Conservation (phyloP, 495 filamentous ascomycete genomes). For the Talaromyces liani region DNA sequence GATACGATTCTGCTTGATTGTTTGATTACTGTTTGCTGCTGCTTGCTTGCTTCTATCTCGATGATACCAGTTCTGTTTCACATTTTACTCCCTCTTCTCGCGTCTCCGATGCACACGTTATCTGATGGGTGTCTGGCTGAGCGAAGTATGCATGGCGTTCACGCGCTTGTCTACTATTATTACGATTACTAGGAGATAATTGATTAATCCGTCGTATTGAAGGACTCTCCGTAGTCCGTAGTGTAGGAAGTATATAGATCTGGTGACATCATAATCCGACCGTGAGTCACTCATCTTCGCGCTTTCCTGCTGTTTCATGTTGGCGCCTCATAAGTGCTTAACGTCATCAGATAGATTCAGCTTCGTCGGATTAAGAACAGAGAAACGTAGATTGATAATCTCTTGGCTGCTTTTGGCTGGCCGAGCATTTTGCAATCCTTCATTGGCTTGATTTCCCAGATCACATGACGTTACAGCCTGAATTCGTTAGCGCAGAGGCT, state of each 20-base stretch:
- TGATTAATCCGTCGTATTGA: neutral
- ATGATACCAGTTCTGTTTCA: constrained; percentile 11
- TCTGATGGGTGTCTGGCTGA: neutral
- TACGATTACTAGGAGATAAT: neutral
- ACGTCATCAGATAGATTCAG: neutral
- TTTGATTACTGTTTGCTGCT: neutral
- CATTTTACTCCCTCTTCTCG: neutral
- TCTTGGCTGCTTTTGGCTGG: too few relatives aligned
- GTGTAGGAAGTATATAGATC: neutral
- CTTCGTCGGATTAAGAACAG: neutral
- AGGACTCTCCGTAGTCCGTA: neutral
- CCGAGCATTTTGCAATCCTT: neutral
- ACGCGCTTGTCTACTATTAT: neutral
- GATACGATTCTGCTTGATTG: neutral
- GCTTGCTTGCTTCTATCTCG: neutral
- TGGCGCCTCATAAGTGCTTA: neutral
- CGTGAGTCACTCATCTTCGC: too few relatives aligned
- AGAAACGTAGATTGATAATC: neutral
- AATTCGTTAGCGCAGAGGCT: neutral
- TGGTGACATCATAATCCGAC: too few relatives aligned
- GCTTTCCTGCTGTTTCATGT: neutral
- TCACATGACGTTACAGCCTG: neutral
- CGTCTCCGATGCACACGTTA: neutral
- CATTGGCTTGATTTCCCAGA: neutral
- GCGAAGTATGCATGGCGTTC: neutral